These are phyloP conservation scores for Ogataea neopini DNA, from an alignment of 805 yeast genomes.

Conservation along the genomic window DNA sequence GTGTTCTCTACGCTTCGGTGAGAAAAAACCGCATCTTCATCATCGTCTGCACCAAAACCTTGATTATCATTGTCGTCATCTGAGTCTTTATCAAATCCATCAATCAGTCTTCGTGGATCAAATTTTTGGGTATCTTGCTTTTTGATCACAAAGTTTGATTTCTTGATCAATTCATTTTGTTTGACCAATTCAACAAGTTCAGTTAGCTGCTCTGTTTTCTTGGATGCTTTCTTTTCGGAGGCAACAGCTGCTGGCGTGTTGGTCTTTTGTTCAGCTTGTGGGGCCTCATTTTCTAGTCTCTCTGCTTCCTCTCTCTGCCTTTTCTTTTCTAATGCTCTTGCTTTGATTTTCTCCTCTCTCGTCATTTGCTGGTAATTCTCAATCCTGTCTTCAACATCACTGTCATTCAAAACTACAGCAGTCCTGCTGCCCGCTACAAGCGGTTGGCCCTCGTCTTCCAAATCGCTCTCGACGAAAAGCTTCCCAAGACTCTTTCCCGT, in stretches of 20 bases:
- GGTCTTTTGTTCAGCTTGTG: background rate
- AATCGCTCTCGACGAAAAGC: conserved; percentile 6
- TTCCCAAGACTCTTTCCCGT: background rate
- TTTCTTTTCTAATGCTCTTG: conserved; percentile 26
- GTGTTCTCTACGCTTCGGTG: conserved; percentile 15
- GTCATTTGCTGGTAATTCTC: conserved; percentile 26
- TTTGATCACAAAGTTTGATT: conserved; percentile 15
- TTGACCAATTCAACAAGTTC: conserved; percentile 16
- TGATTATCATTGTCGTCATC: background rate
- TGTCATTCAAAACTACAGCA: background rate
- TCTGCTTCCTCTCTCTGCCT: conserved; percentile 20
- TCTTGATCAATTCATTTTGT: conserved; percentile 25
- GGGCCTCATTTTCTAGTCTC: background rate
- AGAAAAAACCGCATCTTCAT: conserved; percentile 24
- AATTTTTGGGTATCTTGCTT: conserved; percentile 25
- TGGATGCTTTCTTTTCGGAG: conserved; percentile 6
- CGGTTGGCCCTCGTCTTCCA: conserved; percentile 4
- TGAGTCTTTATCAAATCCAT: conserved; percentile 22
- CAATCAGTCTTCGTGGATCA: conserved; percentile 24
- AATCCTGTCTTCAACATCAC: conserved; percentile 7
- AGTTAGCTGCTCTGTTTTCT: conserved; percentile 12
- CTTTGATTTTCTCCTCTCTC: conserved; percentile 31
- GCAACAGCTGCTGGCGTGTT: background rate
- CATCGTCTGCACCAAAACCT: background rate
- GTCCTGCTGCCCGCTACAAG: background rate